These are phyloP conservation scores for Cladosporium sp. DNA, from an alignment of 2,329 filamentous ascomycete species.

Conservation along the genomic window DNA sequence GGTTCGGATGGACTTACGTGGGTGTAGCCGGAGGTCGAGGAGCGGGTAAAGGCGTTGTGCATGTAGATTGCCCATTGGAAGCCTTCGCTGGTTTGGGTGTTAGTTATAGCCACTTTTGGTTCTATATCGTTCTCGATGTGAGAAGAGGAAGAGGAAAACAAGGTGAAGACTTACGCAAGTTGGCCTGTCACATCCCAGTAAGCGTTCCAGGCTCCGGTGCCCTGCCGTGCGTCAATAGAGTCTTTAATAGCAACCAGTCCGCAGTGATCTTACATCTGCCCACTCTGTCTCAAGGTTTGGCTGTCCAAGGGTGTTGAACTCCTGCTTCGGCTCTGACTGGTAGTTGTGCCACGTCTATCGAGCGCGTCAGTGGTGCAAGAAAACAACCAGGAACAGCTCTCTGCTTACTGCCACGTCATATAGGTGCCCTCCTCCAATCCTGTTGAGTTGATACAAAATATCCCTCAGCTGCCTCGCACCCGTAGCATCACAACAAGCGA, in stretches of 20 bases:
- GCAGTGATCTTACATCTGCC: conserved; percentile 22
- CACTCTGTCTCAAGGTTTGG: conserved; percentile 31
- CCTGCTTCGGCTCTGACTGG: conserved; percentile 27
- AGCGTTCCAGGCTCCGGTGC: conserved; percentile 21
- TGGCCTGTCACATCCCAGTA: conserved; percentile 27
- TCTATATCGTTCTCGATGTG: no score
- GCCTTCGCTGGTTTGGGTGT: conserved; percentile 24
- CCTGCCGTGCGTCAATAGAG: background rate
- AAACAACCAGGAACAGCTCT: background rate
- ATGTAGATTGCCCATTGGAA: conserved; percentile 34
- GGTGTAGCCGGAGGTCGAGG: conserved; percentile 22
- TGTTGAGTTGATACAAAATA: conserved; percentile 27
- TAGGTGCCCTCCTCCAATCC: background rate
- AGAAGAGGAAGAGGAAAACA: no score
- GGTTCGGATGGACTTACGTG: background rate
- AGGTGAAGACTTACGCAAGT: conserved; percentile 10
- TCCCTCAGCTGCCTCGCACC: conserved; percentile 29
- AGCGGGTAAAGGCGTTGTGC: conserved; percentile 29
- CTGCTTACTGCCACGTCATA: background rate
- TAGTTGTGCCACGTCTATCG: conserved; percentile 30
- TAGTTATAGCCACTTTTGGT: background rate
- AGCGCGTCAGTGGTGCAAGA: background rate
- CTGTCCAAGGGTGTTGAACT: conserved; percentile 27
- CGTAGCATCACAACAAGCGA: conserved; percentile 30
- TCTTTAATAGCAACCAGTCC: no score